Evolutionary conservation across 2,329 filamentous ascomycete genomes (phyloP).

Genomic region (Botrytis galanthina): DNA sequence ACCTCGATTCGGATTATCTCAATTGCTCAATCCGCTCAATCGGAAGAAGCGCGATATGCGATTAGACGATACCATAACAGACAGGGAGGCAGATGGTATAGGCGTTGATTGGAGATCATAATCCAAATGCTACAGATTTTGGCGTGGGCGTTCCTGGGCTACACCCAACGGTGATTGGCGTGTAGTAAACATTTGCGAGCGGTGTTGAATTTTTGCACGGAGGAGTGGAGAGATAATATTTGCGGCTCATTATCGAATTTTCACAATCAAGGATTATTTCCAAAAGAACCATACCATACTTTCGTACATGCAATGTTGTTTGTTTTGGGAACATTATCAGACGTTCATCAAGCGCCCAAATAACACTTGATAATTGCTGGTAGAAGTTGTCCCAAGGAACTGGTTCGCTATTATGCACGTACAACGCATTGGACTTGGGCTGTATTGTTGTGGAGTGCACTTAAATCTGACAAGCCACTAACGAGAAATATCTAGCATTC

Average conservation of each 20-base stretch:
- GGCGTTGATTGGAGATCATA: constrained; percentile 30
- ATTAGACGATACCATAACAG: neutral
- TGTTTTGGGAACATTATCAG: neutral
- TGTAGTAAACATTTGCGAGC: constrained; percentile 8
- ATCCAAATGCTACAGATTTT: constrained; percentile 14
- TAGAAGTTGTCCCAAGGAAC: constrained; percentile 17
- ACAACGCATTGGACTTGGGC: constrained; percentile 17
- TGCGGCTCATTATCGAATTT: constrained; percentile 16
- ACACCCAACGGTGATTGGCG: constrained; percentile 8
- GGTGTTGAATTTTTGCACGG: constrained; percentile 2
- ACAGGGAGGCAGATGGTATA: constrained; percentile 11
- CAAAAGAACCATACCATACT: constrained; percentile 10
- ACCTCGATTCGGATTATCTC: constrained; percentile 3
- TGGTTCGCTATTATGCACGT: constrained; percentile 19
- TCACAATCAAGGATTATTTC: constrained; percentile 29
- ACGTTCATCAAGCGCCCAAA: constrained; percentile 1
- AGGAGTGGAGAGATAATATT: constrained; percentile 9
- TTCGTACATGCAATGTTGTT: constrained; percentile 6
- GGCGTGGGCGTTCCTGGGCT: constrained; percentile 19
- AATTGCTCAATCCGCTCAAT: neutral
- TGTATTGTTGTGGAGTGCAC: constrained; percentile 16
- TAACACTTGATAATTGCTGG: constrained; percentile 4
- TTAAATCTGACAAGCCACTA: constrained; percentile 20
- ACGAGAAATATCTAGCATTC: constrained; percentile 14
- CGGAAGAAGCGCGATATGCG: neutral